Conservation (phyloP, 1,139 yeast genomes). For the Yamadazyma taylorii region DNA sequence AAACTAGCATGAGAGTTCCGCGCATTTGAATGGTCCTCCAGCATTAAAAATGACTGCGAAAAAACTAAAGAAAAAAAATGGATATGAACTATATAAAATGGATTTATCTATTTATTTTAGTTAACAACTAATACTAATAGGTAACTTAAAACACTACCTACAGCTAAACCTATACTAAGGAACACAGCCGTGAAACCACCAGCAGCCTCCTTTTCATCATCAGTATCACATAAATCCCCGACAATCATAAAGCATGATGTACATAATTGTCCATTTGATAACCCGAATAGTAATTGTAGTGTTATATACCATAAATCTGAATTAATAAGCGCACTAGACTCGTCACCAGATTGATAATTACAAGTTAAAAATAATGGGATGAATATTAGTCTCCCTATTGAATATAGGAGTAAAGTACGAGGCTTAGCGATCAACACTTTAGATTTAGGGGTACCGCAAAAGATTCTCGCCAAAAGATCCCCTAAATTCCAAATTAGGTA, state of each 20-base stretch:
- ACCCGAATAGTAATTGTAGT: conserved; percentile 76
- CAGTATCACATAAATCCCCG: conserved; percentile 55
- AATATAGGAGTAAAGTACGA: conserved; percentile 44
- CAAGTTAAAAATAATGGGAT: conserved; percentile 70
- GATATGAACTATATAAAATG: no score
- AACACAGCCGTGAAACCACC: conserved; percentile 88
- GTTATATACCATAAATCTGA: conserved; percentile 69
- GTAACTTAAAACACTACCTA: conserved; percentile 77
- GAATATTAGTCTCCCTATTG: conserved; percentile 54
- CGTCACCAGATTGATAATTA: conserved; percentile 45
- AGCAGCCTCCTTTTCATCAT: conserved; percentile 82
- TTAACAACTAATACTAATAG: conserved; percentile 43
- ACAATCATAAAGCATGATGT: conserved; percentile 83
- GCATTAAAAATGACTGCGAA: no score
- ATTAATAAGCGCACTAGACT: conserved; percentile 39
- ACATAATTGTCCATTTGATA: conserved; percentile 83
- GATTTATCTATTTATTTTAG: no score
- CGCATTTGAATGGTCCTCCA: no score
- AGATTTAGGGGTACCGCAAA: conserved; percentile 56
- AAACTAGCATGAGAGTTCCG: neutral
- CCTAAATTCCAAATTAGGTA: conserved; percentile 87
- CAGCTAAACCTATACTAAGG: conserved; percentile 70
- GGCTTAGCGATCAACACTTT: conserved; percentile 40
- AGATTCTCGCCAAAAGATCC: conserved; percentile 73
- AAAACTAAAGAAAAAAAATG: no score